These are phyloP conservation scores for Coprinopsis strossmayeri DNA, from an alignment of 768 basidiomycete species.

Conservation along the genomic window DNA sequence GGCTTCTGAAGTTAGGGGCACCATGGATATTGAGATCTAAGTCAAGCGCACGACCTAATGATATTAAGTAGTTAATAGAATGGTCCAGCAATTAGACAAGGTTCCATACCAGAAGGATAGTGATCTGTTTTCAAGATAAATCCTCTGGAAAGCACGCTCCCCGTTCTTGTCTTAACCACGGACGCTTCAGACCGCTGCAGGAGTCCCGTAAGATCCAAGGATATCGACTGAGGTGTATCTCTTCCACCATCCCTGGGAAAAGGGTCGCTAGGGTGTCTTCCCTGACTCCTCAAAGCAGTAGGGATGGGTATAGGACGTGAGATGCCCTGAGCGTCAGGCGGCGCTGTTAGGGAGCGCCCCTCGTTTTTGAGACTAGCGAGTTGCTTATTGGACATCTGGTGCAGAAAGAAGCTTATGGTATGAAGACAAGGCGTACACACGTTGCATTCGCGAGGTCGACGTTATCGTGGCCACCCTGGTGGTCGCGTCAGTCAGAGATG, in stretches of 20 bases:
- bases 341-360: slow-evolving; percentile 3
- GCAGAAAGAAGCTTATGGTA: background rate
- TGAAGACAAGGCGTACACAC: slow-evolving; percentile 4
- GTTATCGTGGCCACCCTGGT: background rate
- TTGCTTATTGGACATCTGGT: slow-evolving; percentile 3
- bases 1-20: slow-evolving; percentile 91
- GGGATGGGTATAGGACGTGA: slow-evolving; percentile 16
- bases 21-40: slow-evolving; percentile 90
- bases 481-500: too few species aligned
- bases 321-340: background rate
- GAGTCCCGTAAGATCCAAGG: slow-evolving; percentile 56
- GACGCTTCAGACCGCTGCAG: slow-evolving; percentile 63
- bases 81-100: slow-evolving; percentile 1
- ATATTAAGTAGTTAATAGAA: background rate
- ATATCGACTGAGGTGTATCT: slow-evolving; percentile 14
- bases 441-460: slow-evolving; percentile 11
- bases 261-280: slow-evolving; percentile 7
- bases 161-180: slow-evolving; percentile 76
- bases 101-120: slow-evolving; percentile 60
- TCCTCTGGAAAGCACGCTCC: slow-evolving; percentile 79
- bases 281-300: slow-evolving; percentile 10
- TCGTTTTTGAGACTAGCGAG: slow-evolving; percentile 3
- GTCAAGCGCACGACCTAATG: slow-evolving; percentile 76
- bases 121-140: slow-evolving; percentile 95
- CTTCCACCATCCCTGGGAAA: slow-evolving; percentile 12